Base-by-base conservation (phyloP, 768 basidiomycete genomes). In the Termitomyces titanicus region DNA sequence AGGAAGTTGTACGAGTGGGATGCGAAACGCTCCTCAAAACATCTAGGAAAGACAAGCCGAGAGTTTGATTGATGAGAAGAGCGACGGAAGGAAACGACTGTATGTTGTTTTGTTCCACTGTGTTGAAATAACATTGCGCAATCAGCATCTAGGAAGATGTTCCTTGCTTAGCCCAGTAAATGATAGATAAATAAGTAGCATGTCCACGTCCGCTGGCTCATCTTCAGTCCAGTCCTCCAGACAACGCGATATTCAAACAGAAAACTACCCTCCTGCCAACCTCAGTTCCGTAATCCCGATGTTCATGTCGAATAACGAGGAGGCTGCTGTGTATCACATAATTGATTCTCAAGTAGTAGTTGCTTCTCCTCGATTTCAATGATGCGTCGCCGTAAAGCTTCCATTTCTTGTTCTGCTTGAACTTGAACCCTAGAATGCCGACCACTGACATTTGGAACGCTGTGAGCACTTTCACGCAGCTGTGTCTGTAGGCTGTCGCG, bases 1-100 rank as follows among this genome's bases (percentile, higher is more conserved):
- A 59, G 54, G 68, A 88, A 92, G 63, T 85, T 85, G 75, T 88
- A 91, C 13, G 82, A n/a, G n/a, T n/a, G 69, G 56, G 86, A 17
- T 85, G 86, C 3, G 83, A 71, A 74, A 79, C 0, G 74, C 63
- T 49, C 79, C 85, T 67, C 87, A 85, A 54, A 84, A 85, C 80
- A 87, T 84, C 84, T 86, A 63, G n/a, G n/a, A n/a, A n/a, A n/a
- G n/a, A n/a, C 22, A 20, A 3, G 5, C 20, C n/a, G 47, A 20
- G 15, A 25, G 31, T 40, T 13, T 22, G 20, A 2, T 40, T 4
- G 11, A 40, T 22, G 20, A 40, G 20, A 40, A 10, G 11, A 20
- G 39, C 18, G 22, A 40, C 39, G 39, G 12, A 1, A 40, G 39
- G 13, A 22, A 5, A 40, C 22, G 20, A 20, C 11, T 20, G 5